Percentiles rank a stretch among this genome's conserved stretches.
Conservation (phyloP, 2,329 filamentous ascomycete genomes). For the Teratosphaeria pseudoeucalypti region DNA sequence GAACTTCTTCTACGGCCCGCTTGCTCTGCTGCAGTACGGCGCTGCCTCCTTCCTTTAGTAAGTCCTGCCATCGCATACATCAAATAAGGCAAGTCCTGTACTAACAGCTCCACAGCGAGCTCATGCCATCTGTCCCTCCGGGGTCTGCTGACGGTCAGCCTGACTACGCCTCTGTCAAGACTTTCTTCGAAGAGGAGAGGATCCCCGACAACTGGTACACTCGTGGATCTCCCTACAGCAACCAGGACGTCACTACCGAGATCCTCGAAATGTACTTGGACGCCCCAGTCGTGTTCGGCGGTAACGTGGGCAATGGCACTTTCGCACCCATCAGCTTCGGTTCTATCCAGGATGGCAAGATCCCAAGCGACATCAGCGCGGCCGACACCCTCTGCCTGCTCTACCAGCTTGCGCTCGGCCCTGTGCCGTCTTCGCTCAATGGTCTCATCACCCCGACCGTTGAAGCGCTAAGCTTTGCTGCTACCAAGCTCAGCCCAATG, state of each 20-base stretch:
- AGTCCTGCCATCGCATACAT: conserved; percentile 26
- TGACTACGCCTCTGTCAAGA: conserved; percentile 26
- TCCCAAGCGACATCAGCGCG: conserved; percentile 19
- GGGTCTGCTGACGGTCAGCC: conserved; percentile 25
- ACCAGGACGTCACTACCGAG: conserved; percentile 27
- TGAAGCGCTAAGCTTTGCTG: conserved; percentile 23
- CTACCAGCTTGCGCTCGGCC: conserved; percentile 33
- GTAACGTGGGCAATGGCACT: conserved; percentile 25
- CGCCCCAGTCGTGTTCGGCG: conserved; percentile 36
- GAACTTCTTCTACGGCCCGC: conserved; percentile 36
- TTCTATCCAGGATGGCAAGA: conserved; percentile 30
- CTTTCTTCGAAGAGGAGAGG: conserved; percentile 28
- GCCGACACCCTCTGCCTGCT: conserved; percentile 29
- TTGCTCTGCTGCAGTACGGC: conserved; percentile 31
- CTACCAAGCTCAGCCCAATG: conserved; percentile 21
- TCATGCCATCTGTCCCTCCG: conserved; percentile 29
- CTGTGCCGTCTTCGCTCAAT: conserved; percentile 29
- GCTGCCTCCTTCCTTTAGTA: conserved; percentile 36
- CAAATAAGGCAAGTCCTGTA: neutral
- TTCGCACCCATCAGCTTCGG: conserved; percentile 24
- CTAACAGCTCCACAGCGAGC: conserved; percentile 23
- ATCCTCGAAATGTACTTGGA: conserved; percentile 33
- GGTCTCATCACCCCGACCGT: conserved; percentile 28
- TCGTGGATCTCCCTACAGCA: conserved; percentile 26
- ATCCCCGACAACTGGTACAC: conserved; percentile 35